A percentile compares a stretch with the other conserved stretches of the same genome.
phyloP scores from a whole-genome alignment of 2,329 filamentous ascomycete species.

The Dryadomyces quercivorus region DNA sequence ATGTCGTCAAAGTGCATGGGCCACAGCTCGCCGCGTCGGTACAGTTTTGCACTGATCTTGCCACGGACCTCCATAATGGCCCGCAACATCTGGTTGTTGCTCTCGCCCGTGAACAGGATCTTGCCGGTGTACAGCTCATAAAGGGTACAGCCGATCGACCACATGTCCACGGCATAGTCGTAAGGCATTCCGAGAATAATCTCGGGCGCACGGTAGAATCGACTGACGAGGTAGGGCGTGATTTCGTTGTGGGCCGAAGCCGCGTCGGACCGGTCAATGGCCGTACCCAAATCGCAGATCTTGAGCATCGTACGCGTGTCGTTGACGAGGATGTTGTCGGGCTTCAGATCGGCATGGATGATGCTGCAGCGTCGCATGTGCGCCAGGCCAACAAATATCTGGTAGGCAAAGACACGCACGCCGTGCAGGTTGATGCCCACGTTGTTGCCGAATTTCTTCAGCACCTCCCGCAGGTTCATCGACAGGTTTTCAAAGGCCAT shows the following conservation, averaged over 20 bases:
- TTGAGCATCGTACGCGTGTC: conserved; percentile 77
- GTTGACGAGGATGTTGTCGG: conserved; percentile 92
- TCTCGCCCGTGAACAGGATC: conserved; percentile 86
- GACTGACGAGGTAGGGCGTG: conserved; percentile 88
- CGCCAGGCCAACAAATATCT: conserved; percentile 83
- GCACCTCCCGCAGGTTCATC: conserved; percentile 82
- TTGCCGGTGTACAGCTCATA: conserved; percentile 97
- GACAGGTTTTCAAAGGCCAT: conserved; percentile 94
- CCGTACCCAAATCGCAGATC: conserved; percentile 94
- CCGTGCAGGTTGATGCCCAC: conserved; percentile 83
- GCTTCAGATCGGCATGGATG: conserved; percentile 91
- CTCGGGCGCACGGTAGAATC: conserved; percentile 94
- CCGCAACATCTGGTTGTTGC: conserved; percentile 97
- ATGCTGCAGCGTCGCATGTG: conserved; percentile 88
- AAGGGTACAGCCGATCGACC: conserved; percentile 93
- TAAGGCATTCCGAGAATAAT: conserved; percentile 96
- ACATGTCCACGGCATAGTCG: conserved; percentile 90
- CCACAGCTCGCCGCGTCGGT: conserved; percentile 69
- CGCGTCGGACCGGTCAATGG: conserved; percentile 74
- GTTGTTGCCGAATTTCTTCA: conserved; percentile 93
- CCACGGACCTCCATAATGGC: conserved; percentile 94
- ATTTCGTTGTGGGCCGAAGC: conserved; percentile 65
- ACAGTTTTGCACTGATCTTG: conserved; percentile 78
- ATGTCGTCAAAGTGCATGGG: conserved; percentile 73
- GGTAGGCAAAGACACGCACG: conserved; percentile 79